A percentile compares a stretch with the other conserved stretches of the same genome.
Conservation (phyloP, 345 rosid genomes). For the Anacardium occidentale region DNA sequence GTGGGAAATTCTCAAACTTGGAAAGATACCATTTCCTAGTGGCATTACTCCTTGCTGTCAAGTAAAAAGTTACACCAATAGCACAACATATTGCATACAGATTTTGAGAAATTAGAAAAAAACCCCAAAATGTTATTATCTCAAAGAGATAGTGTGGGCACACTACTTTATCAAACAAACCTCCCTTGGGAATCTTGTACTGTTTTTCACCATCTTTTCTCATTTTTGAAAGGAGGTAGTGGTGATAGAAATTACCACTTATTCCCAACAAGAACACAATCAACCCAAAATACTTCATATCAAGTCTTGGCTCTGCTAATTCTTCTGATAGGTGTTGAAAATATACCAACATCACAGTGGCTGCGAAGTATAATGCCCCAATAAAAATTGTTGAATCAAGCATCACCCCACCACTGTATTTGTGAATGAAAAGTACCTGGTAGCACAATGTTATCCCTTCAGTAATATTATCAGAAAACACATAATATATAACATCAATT, state of each 20-base stretch:
- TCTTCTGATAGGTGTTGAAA: constrained; percentile 43
- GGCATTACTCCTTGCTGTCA: constrained; percentile 55
- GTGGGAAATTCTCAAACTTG: constrained; percentile 65
- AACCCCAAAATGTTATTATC: constrained; percentile 51
- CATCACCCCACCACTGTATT: constrained; percentile 51
- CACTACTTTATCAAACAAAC: constrained; percentile 50
- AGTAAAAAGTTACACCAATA: constrained; percentile 41
- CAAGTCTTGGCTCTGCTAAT: constrained; percentile 37
- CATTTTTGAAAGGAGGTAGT: constrained; percentile 55
- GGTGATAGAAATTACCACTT: constrained; percentile 77
- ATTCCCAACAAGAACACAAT: constrained; percentile 52
- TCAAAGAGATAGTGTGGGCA: constrained; percentile 87
- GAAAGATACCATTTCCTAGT: constrained; percentile 74
- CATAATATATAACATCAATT: too few species aligned
- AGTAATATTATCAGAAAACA: not conserved
- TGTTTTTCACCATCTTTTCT: constrained; percentile 44
- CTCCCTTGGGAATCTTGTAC: constrained; percentile 67
- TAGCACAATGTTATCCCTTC: not conserved
- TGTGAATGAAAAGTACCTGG: constrained; percentile 54
- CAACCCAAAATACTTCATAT: constrained; percentile 44
- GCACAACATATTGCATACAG: constrained; percentile 36
- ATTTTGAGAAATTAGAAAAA: constrained; percentile 60
- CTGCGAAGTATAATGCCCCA: constrained; percentile 37
- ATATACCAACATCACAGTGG: constrained; percentile 43
- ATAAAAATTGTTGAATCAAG: constrained; percentile 33